Base-by-base conservation (phyloP, 495 filamentous ascomycete species). In the Cryomyces antarcticus region DNA sequence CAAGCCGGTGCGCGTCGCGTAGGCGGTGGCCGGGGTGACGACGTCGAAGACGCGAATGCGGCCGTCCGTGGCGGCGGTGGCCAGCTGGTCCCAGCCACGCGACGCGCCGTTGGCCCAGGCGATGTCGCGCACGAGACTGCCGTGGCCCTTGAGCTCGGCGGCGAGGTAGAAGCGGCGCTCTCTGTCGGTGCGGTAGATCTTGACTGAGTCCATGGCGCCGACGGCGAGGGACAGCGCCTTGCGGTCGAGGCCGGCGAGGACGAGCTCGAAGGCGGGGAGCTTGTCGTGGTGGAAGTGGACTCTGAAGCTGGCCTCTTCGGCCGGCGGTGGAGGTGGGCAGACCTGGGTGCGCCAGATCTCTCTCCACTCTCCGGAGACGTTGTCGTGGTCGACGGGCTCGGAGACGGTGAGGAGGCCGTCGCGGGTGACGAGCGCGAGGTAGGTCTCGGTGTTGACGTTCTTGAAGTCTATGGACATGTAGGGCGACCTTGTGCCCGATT, bases 71-170 rank as follows among this genome's bases (percentile, higher is more conserved):
- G 82, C 84, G 1, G 83, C 88, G 30, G 87, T 92, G 5, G 89
- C 92, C 49, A 96, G 70, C 42, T 93, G 66, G 55, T 99, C 88
- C 52, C 79, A 85, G 1, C 86, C 86, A 30, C 86, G 60, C 34
- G 82, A 78, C 50, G 83, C 85, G 11, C 84, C 84, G 41, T 80
- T 80, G 6, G 89, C 86, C 89, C 89, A 99, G 6, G 82, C 76
- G 4, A 95, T 77, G 52, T 93, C 87, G 41, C 87, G 68, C n/a
- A 99, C 80, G 35, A 96, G 63, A 0, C 75, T 74, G 3, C 68
- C 60, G 50, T 93, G 80, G 0, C 72, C 73, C 29, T 53, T 55
- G 28, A 96, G 62, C 52, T 84, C 80, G 28, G 80, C 73, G 5
- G 83, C 83, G 7, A 78, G 68, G 49, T 88, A 89, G 53, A 96